Evolutionary conservation across 2,329 filamentous ascomycete genomes (phyloP), one percentile per base, ranked within the genome.

Genomic region (Arthrobotrys pseudoclavata): DNA sequence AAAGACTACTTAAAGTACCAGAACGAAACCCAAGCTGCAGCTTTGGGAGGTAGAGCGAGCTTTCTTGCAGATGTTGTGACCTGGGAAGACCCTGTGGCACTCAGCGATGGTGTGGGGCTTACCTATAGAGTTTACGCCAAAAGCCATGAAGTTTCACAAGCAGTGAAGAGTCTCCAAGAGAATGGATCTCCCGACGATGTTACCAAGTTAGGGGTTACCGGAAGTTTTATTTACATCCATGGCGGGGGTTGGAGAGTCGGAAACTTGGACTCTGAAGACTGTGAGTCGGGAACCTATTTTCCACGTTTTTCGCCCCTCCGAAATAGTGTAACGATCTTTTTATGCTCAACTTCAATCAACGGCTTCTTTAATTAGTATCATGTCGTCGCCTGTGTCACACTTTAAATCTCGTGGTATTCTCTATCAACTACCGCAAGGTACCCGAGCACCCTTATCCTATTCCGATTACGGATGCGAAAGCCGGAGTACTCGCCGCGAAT

Each of bases 371-470:
- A 60, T 60, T 60, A 77, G 74, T 77, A 63, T 71, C 74, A 40
- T 77, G 74, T 52, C 74, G 74, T 13, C 74, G 74, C 20, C 15
- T 77, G 67, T 77, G 67, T 48, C 45, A 77, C 67, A 67, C 67
- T n/a, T 48, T 71, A 29, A 77, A 77, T 61, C 74, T 77, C 45
- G 61, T 71, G 34, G 74, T 77, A n/a, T 77, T 77, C 55, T 77
- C 74, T 77, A 77, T 77, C 67, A 68, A 77, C 57, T 77, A 77
- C 70, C 74, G 74, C 67, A 71, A 77, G 55, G 74, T 77, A 45
- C 74, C 74, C 74, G 74, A 77, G 29, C 74, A 77, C 67, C 74
- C 74, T 37, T 77, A 71, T 48, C 74, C 74, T 48, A 62, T 47
- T 62, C 74, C 74, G 60, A 71, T 77, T 67, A 57, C 67, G 62